Base-by-base conservation (phyloP, 2,329 filamentous ascomycete genomes). In the Cadophora gregata region DNA sequence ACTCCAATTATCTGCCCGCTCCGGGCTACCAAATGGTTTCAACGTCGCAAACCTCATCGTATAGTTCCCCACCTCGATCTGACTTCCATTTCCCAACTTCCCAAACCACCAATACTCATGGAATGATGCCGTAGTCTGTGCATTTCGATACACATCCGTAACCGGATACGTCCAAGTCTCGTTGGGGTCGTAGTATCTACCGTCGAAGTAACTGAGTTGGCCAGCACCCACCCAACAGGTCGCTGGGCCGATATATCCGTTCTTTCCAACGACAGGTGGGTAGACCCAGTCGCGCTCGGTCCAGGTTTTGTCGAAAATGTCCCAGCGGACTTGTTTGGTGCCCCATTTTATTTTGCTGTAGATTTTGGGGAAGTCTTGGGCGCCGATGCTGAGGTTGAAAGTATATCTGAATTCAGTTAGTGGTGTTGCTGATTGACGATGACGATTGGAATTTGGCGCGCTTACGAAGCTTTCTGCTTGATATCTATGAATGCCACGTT, bases 41-140 rank as follows among this genome's bases (percentile, higher is more conserved):
- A 60, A 27, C 58, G 58, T 60, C 16, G 58, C 58, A 48, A 60
- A 60, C 1, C 58, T 38, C 58, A 60, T 60, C 38, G 58, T 60
- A 25, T 60, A 60, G 21, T 60, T 60, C 5, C 58, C 58, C 31
- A 60, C 21, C 36, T 60, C 58, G 9, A 60, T 60, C 38, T 60
- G 58, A 21, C 58, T 60, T 7, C 58, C 58, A 38, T 60, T 60
- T 9, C 58, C 58, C 58, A 60, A n/a, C 58, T 60, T 60, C 12
- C 58, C 58, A 48, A 60, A 60, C 58, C 58, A 60, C 58, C 58
- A 60, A 42, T 60, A 60, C 58, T 60, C 58, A 48, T 60, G 58
- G 25, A n/a, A 60, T 5, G 58, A 36, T 1, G n/a, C 24, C 38
- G 12, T 16, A 29, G 58, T 60, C 58, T 60, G 36, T 16, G 58